A percentile compares a stretch with the other conserved stretches of the same genome.
These are phyloP conservation scores for Polygonum maritimum DNA, from an alignment of 148 eudicot genomes.

Conservation along the genomic window DNA sequence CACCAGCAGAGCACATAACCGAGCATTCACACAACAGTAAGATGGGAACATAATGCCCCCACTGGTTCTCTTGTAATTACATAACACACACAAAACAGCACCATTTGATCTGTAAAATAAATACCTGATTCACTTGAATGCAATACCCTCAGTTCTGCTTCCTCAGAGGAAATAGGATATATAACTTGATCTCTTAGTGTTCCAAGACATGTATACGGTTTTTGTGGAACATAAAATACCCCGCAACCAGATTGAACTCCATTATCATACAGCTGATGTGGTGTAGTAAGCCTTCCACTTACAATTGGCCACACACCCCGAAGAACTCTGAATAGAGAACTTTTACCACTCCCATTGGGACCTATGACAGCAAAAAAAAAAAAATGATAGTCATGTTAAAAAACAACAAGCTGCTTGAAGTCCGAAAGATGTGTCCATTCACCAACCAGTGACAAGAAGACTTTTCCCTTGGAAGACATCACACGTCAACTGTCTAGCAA, in stretches of 20 bases:
- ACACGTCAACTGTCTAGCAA: conserved; percentile 71
- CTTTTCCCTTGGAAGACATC: conserved; percentile 67
- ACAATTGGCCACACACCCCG: conserved; percentile 90
- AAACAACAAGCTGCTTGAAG: not conserved
- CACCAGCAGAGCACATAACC: not conserved
- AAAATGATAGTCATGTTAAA: not conserved
- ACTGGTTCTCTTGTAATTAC: not conserved
- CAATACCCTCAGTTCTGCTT: conserved; percentile 58
- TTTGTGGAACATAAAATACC: conserved; percentile 82
- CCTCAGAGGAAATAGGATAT: conserved; percentile 72
- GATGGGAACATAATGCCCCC: not conserved
- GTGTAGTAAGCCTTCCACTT: conserved; percentile 60
- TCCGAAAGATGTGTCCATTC: not conserved
- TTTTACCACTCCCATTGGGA: conserved; percentile 98
- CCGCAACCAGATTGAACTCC: conserved; percentile 54
- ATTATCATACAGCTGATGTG: conserved; percentile 40
- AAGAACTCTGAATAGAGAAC: conserved; percentile 90
- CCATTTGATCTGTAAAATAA: not conserved
- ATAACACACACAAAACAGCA: not conserved
- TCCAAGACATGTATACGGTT: conserved; percentile 94
- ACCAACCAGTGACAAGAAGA: conserved; percentile 92
- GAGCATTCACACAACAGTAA: not conserved
- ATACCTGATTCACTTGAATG: conserved; percentile 27
- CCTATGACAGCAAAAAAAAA: conserved; percentile 58
- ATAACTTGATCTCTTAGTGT: conserved; percentile 90